Percentiles rank a stretch among this genome's conserved stretches.
Evolutionary conservation across 805 yeast genomes (phyloP).

Genomic region (Saccharomycopsis oosterbeekiorum): DNA sequence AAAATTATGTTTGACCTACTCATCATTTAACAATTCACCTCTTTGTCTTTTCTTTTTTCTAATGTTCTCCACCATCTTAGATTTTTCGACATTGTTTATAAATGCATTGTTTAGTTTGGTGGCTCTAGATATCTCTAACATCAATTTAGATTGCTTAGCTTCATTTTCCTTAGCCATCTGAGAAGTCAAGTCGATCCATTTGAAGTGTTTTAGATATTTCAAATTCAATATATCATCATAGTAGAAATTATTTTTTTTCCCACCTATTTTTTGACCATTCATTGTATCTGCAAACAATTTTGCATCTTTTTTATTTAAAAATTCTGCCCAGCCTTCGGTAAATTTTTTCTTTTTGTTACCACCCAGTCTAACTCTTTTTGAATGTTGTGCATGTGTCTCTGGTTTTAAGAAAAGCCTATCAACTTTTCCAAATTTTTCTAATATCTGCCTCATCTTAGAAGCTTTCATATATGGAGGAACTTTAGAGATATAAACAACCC

Average conservation of each 20-base stretch:
- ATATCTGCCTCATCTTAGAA: slow-evolving; percentile 70
- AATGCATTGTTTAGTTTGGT: slow-evolving; percentile 77
- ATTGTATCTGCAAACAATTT: slow-evolving; percentile 77
- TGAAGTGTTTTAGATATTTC: slow-evolving; percentile 82
- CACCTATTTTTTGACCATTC: slow-evolving; percentile 86
- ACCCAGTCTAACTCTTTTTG: slow-evolving; percentile 67
- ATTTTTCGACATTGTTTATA: slow-evolving; percentile 73
- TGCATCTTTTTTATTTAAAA: slow-evolving; percentile 72
- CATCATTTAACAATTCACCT: slow-evolving; percentile 22
- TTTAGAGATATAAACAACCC: slow-evolving; percentile 85
- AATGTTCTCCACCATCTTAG: slow-evolving; percentile 70
- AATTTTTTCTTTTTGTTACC: slow-evolving; percentile 85
- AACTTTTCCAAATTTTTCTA: slow-evolving; percentile 76
- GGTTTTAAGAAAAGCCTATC: slow-evolving; percentile 82
- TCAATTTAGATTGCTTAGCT: slow-evolving; percentile 74
- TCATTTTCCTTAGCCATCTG: slow-evolving; percentile 89
- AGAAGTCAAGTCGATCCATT: slow-evolving; percentile 90
- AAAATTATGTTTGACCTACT: neutral
- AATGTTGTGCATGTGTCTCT: slow-evolving; percentile 59
- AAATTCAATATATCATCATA: slow-evolving; percentile 91
- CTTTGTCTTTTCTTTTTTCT: slow-evolving; percentile 37
- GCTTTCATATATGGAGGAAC: slow-evolving; percentile 98
- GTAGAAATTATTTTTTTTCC: slow-evolving; percentile 82
- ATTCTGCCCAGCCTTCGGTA: slow-evolving; percentile 97
- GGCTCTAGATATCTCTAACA: slow-evolving; percentile 84